Evolutionary conservation across 352 stramenopile species (phyloP).

Genomic region (Phytopythium delawarense): DNA sequence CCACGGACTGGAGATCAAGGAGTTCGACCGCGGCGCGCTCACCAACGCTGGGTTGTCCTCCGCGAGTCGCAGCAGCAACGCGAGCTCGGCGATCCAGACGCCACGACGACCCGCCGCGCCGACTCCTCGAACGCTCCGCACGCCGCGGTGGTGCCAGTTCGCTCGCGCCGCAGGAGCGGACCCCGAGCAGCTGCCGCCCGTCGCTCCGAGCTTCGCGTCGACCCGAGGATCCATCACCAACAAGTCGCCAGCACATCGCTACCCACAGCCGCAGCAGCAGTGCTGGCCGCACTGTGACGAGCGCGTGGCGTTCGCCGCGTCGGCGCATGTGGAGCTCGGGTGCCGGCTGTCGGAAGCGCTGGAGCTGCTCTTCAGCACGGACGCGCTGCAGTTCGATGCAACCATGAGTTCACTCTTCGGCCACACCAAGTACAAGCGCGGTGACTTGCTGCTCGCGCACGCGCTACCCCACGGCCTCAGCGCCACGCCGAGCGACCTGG

Average conservation of each 20-base stretch:
- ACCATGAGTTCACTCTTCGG: constrained; percentile 58
- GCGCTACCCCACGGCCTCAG: constrained; percentile 24
- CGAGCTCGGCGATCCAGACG: background rate
- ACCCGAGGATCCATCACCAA: background rate
- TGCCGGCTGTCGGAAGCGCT: constrained; percentile 52
- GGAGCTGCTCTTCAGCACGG: constrained; percentile 60
- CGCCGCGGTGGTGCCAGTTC: constrained; percentile 4
- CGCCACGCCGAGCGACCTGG: constrained; percentile 10
- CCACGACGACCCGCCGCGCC: background rate
- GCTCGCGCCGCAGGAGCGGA: background rate
- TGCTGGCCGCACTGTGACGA: constrained; percentile 37
- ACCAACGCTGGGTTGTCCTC: too few species aligned
- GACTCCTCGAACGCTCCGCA: constrained; percentile 1
- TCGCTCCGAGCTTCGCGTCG: background rate
- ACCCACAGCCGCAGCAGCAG: constrained; percentile 12
- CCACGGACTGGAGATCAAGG: constrained; percentile 38
- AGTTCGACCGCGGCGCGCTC: constrained; percentile 43
- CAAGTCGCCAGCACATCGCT: constrained; percentile 3
- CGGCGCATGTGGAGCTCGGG: constrained; percentile 48
- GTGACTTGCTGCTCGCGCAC: constrained; percentile 41
- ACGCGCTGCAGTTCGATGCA: constrained; percentile 42
- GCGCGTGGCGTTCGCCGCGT: constrained; percentile 49
- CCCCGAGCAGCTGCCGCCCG: background rate
- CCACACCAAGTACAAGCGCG: constrained; percentile 45
- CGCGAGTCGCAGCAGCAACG: background rate